Percentiles rank a stretch among this genome's conserved stretches.
Evolutionary conservation across 495 filamentous ascomycete genomes (phyloP).

Genomic region (Penicillium paradoxum): DNA sequence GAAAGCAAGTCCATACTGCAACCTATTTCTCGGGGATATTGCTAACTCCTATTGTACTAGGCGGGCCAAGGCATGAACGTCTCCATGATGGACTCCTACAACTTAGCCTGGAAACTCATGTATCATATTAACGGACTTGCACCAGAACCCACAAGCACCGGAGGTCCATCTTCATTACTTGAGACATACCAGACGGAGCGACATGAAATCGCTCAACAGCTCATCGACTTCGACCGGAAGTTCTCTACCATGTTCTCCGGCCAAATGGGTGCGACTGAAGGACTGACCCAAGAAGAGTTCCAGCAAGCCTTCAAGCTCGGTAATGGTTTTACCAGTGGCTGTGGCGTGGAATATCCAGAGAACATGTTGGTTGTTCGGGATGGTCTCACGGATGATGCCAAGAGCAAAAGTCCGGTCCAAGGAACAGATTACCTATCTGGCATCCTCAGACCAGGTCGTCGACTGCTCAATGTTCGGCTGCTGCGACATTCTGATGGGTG

Average conservation of each 20-base stretch:
- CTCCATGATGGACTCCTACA: slow-evolving; percentile 74
- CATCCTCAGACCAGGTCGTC: slow-evolving; percentile 24
- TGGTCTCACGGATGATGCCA: not conserved
- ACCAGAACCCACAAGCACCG: slow-evolving; percentile 17
- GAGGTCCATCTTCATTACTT: slow-evolving; percentile 48
- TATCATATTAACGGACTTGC: slow-evolving; percentile 60
- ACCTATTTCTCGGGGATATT: not conserved
- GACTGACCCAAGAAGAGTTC: slow-evolving; percentile 46
- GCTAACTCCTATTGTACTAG: slow-evolving; percentile 25
- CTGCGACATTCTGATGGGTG: slow-evolving; percentile 41
- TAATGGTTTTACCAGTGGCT: slow-evolving; percentile 42
- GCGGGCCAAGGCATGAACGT: slow-evolving; percentile 88
- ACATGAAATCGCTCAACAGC: slow-evolving; percentile 60
- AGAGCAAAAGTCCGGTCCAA: slow-evolving; percentile 14
- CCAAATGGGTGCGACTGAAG: slow-evolving; percentile 33
- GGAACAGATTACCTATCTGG: slow-evolving; percentile 42
- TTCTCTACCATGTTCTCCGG: slow-evolving; percentile 48
- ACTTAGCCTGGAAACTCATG: slow-evolving; percentile 79
- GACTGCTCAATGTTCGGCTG: slow-evolving; percentile 27
- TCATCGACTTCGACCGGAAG: slow-evolving; percentile 67
- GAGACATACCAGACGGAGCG: slow-evolving; percentile 66
- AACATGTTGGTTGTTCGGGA: slow-evolving; percentile 30
- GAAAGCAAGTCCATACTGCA: slow-evolving; percentile 41
- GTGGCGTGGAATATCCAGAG: slow-evolving; percentile 39
- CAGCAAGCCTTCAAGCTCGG: slow-evolving; percentile 39